These are phyloP conservation scores for Multifurca ochricompacta DNA, from an alignment of 768 basidiomycete genomes.

Conservation along the genomic window DNA sequence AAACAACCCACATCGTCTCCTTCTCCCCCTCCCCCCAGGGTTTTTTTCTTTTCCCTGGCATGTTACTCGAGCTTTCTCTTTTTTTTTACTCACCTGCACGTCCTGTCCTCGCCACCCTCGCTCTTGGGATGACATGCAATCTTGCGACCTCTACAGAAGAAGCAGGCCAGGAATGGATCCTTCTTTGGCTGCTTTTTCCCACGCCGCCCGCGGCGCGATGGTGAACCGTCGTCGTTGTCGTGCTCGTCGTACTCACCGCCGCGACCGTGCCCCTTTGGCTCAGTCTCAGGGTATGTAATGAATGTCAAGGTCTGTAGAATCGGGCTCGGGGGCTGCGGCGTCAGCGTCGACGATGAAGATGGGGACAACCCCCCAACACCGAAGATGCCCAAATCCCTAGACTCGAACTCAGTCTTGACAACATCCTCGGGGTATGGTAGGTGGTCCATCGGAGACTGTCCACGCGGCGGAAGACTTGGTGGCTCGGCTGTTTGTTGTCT, in stretches of 20 bases:
- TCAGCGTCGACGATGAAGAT: slow-evolving; percentile 5
- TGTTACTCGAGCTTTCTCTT: not conserved
- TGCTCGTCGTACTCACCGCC: slow-evolving; percentile 1
- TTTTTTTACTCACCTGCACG: slow-evolving; percentile 30
- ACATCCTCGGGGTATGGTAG: slow-evolving; percentile 17
- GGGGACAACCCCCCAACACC: not conserved
- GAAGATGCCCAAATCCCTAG: not conserved
- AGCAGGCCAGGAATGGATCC: slow-evolving; percentile 33
- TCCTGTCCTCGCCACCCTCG: slow-evolving; percentile 26
- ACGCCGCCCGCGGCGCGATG: slow-evolving; percentile 25
- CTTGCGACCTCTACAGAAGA: slow-evolving; percentile 35
- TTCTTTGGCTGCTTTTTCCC: slow-evolving; percentile 27
- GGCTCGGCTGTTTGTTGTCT: not conserved
- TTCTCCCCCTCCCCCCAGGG: not conserved
- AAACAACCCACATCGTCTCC: not conserved
- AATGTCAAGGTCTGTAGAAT: slow-evolving; percentile 9
- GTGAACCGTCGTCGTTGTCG: slow-evolving; percentile 8
- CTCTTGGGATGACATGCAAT: slow-evolving; percentile 32
- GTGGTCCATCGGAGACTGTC: slow-evolving; percentile 18
- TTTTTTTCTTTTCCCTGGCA: not conserved
- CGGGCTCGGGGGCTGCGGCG: slow-evolving; percentile 3
- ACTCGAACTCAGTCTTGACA: not conserved
- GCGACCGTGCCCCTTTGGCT: not conserved
- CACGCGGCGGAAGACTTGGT: not conserved
- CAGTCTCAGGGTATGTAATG: slow-evolving; percentile 12